Percentiles rank a stretch among this genome's conserved stretches.
Conservation (phyloP, 108 stramenopile species). For the Stephanodiscus minutulus region DNA sequence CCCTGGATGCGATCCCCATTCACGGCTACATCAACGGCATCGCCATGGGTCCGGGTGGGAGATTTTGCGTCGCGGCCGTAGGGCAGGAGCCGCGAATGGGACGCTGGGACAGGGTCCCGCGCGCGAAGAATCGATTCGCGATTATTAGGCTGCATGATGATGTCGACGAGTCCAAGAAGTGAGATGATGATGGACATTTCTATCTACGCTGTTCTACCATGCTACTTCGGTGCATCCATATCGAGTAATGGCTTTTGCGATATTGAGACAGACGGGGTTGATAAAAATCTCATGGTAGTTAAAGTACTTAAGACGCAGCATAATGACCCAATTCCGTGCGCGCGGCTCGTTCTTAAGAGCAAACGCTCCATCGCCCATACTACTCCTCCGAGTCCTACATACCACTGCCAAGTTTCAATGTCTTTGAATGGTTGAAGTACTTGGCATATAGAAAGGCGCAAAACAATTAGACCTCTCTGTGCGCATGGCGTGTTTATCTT, state of each 20-base stretch:
- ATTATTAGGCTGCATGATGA: constrained; percentile 63
- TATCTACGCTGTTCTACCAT: no score
- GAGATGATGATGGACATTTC: background rate
- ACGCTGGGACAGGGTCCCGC: constrained; percentile 81
- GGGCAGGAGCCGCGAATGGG: constrained; percentile 89
- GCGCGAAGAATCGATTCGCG: constrained; percentile 83
- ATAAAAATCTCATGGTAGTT: no score
- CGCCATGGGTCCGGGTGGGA: constrained; percentile 75
- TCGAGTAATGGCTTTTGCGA: no score
- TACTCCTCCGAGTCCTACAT: background rate
- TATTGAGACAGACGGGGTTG: no score
- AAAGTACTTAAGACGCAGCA: no score
- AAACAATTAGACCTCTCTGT: no score
- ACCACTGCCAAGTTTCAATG: no score
- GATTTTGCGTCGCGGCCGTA: constrained; percentile 80
- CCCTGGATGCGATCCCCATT: constrained; percentile 60
- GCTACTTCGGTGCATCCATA: no score
- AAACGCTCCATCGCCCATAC: constrained; percentile 58
- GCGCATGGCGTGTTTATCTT: no score
- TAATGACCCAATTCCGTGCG: background rate
- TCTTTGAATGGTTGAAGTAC: no score
- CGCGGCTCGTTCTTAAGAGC: constrained; percentile 40
- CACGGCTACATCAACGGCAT: constrained; percentile 85
- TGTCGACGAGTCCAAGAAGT: constrained; percentile 18
- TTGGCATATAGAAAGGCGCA: no score